Conservation (phyloP, 2,329 filamentous ascomycete genomes). For the Daldinia sp. region DNA sequence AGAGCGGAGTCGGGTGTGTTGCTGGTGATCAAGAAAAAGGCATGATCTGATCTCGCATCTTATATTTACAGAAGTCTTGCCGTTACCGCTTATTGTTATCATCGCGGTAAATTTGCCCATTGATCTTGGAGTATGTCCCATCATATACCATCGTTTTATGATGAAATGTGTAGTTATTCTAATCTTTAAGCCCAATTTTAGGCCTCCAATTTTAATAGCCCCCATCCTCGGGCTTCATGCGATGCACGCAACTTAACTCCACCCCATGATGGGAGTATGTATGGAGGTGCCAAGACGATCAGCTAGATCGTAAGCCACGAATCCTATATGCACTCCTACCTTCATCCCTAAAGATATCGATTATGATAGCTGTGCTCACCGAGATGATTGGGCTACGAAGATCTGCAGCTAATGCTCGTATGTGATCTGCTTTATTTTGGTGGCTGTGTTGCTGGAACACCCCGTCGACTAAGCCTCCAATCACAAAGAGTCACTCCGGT, state of each 20-base stretch:
- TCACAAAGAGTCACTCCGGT: background rate
- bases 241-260: background rate
- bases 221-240: background rate
- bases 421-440: background rate
- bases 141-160: background rate
- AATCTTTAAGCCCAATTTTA: background rate
- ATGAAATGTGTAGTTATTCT: background rate
- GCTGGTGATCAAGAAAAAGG: conserved; percentile 12
- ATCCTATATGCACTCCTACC: background rate
- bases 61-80: background rate
- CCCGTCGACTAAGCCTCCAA: background rate
- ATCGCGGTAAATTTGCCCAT: background rate
- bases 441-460: background rate
- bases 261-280: too few relatives aligned
- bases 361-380: background rate
- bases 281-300: background rate
- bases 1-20: conserved; percentile 3
- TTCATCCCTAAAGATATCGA: background rate
- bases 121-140: background rate
- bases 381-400: background rate
- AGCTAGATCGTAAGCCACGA: background rate
- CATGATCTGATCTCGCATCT: background rate
- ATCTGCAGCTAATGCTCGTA: background rate
- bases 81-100: background rate
- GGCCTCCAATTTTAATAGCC: background rate